A percentile compares a stretch with the other conserved stretches of the same genome.
phyloP scores from a whole-genome alignment of 257 asterid genomes.

The Solanum gandarillasii region DNA sequence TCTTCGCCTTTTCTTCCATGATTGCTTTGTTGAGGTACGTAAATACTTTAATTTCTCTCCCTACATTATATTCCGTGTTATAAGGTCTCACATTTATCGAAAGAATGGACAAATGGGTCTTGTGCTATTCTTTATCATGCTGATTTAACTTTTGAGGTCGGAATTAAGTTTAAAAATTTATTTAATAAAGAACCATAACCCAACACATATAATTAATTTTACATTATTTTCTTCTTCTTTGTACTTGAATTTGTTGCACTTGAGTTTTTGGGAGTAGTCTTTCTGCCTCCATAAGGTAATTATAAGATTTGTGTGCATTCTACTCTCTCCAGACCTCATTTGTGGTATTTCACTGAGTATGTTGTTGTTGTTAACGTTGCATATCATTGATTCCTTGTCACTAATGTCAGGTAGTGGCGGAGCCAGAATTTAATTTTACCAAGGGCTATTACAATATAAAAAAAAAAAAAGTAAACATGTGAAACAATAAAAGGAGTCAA shows the following conservation, averaged over 20 bases:
- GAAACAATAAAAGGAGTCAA: background rate
- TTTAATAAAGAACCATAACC: background rate
- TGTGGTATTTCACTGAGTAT: too few relatives aligned
- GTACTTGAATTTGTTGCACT: background rate
- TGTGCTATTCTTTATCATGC: background rate
- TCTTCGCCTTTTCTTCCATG: constrained; percentile 79
- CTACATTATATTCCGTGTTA: background rate
- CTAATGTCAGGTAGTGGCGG: background rate
- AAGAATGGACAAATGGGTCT: background rate
- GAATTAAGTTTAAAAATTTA: background rate
- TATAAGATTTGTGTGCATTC: background rate
- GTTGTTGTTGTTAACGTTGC: background rate
- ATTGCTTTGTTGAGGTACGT: constrained; percentile 47
- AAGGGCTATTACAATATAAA: background rate
- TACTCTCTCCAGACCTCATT: background rate
- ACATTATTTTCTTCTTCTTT: background rate
- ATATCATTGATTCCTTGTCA: background rate
- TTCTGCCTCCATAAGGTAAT: background rate
- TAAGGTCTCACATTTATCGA: background rate
- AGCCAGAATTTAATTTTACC: background rate
- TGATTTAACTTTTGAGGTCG: background rate
- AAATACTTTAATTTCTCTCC: background rate
- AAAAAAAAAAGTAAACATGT: background rate
- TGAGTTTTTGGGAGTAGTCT: background rate
- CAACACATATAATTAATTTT: background rate